Evolutionary conservation across 495 filamentous ascomycete species (phyloP).

Genomic region (Tirmania nivea): DNA sequence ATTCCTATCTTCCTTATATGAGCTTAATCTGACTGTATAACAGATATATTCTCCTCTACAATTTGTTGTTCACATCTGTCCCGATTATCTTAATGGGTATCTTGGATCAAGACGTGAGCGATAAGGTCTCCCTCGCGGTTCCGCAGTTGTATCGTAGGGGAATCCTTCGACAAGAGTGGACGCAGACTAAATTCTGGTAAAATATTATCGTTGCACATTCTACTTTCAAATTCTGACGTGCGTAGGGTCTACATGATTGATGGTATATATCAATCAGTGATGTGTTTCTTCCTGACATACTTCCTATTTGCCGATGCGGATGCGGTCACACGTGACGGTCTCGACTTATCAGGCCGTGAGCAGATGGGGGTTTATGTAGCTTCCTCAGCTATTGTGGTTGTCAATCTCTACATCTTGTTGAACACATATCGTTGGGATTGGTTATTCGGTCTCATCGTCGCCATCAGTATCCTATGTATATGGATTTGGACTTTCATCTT

Average conservation of each 20-base stretch:
- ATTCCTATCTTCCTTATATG: not conserved
- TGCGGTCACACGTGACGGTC: constrained; percentile 45
- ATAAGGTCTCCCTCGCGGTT: constrained; percentile 79
- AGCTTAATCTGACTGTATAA: not conserved
- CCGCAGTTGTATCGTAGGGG: constrained; percentile 90
- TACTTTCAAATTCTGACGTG: constrained; percentile 20
- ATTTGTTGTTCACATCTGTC: constrained; percentile 89
- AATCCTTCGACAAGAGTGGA: constrained; percentile 96
- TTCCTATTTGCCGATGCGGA: constrained; percentile 46
- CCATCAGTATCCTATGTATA: constrained; percentile 63
- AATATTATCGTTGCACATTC: constrained; percentile 8
- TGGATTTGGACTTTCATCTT: constrained; percentile 96
- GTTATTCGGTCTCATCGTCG: constrained; percentile 62
- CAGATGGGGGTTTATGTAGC: constrained; percentile 71
- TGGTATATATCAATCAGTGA: constrained; percentile 81
- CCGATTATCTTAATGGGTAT: constrained; percentile 94
- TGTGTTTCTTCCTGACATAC: constrained; percentile 83
- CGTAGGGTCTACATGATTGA: constrained; percentile 81
- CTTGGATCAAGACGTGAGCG: constrained; percentile 89
- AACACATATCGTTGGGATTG: constrained; percentile 98
- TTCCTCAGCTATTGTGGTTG: constrained; percentile 54
- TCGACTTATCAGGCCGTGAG: constrained; percentile 48
- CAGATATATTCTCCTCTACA: constrained; percentile 75
- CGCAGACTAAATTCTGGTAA: constrained; percentile 88
- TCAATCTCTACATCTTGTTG: constrained; percentile 84